Conservation (phyloP, 805 yeast genomes). For the Komagataella ulmi region DNA sequence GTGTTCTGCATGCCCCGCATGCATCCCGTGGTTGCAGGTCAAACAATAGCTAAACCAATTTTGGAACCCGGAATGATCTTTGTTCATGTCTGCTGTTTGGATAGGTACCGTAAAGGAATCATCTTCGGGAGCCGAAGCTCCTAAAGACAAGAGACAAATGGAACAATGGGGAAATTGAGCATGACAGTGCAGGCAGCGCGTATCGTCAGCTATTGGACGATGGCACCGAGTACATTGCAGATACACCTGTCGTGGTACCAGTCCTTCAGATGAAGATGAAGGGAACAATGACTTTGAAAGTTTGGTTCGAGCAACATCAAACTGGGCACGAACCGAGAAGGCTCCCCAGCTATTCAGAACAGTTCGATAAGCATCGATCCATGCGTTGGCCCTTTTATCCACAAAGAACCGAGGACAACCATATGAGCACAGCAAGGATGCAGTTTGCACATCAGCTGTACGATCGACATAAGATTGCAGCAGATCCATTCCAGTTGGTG, state of each 20-base stretch:
- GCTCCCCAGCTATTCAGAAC: constrained; percentile 71
- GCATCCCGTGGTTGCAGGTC: constrained; percentile 87
- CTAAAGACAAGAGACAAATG: constrained; percentile 70
- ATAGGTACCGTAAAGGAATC: constrained; percentile 7
- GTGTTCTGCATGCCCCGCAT: constrained; percentile 89
- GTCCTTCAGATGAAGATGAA: background rate
- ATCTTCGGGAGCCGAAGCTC: constrained; percentile 43
- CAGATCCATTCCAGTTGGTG: constrained; percentile 70
- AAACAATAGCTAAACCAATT: constrained; percentile 90
- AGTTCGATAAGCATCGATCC: constrained; percentile 62
- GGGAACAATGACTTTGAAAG: constrained; percentile 41
- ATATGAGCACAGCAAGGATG: constrained; percentile 65
- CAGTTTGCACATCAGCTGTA: constrained; percentile 86
- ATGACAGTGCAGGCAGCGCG: constrained; percentile 72
- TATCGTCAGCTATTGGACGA: constrained; percentile 41
- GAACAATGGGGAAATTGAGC: constrained; percentile 84
- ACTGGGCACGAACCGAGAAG: constrained; percentile 68
- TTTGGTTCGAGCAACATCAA: constrained; percentile 67
- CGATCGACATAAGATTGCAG: constrained; percentile 80
- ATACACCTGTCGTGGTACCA: constrained; percentile 58
- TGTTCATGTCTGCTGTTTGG: constrained; percentile 6
- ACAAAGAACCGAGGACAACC: constrained; percentile 76
- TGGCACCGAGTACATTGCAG: constrained; percentile 78
- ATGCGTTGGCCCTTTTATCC: constrained; percentile 59
- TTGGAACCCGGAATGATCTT: constrained; percentile 33